Evolutionary conservation across 768 basidiomycete species (phyloP), one percentile per base, ranked within the genome.

Genomic region (Mycena olivaceomarginata): DNA sequence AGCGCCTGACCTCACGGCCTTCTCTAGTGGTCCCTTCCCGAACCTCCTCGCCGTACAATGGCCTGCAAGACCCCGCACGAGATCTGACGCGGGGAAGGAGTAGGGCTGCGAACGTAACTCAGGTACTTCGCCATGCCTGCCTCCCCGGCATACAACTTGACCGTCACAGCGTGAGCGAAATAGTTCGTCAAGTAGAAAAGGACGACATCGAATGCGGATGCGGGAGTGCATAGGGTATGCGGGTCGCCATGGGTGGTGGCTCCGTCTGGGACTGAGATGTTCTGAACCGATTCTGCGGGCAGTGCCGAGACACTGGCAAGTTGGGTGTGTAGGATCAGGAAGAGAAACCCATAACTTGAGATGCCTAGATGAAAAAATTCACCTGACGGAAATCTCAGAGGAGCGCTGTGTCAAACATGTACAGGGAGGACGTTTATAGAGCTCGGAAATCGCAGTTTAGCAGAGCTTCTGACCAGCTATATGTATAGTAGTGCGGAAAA

Each of bases 21-120:
- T 8, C 16, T 46, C 45, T 16, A 71, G 15, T 5, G 43, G 1
- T 2, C 20, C 59, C 6, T 63, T 46, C 4, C 16, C 31, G 31
- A 62, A 46, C 18, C 25, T 63, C 6, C 59, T 13, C 40, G n/a
- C 3, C 70, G 70, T 2, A 25, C 22, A 4, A 46, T 22, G 16
- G 70, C 43, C 20, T n/a, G 39, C 39, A 15, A 71, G 31, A 8
- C 70, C 70, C 3, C 70, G 70, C 18, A 62, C 41, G 1, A 71
- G 59, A 37, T 59, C 70, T 1, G 45, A 48, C 15, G 62, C 22
- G 15, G 66, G 66, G 15, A 51, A 53, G 10, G 10, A 63, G 8
- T 0, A 71, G 31, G 2, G 70, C 70, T 7, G 45, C 60, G 4
- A 51, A 51, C 4, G 48, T 43, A 48, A 37, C 46, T 37, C 5